Conservation (phyloP, 352 stramenopile genomes). For the Pythium dissotocum region DNA sequence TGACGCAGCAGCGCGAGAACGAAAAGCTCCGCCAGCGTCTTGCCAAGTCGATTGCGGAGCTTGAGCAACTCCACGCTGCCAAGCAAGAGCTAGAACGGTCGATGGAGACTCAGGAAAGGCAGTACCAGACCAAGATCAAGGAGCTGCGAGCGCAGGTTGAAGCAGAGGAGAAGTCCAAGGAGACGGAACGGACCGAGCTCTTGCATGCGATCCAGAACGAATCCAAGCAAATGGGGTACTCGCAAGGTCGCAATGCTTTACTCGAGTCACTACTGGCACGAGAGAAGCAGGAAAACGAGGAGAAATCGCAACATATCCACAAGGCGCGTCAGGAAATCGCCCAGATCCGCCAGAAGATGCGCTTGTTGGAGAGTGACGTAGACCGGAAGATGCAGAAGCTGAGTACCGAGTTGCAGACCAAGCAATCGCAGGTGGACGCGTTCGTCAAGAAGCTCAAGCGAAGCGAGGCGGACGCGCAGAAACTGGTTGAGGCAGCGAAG, state of each 20-base stretch:
- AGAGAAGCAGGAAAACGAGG: conserved; percentile 58
- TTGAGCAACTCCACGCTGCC: conserved; percentile 26
- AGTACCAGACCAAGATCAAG: conserved; percentile 55
- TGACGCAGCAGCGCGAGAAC: conserved; percentile 33
- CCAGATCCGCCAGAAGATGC: conserved; percentile 56
- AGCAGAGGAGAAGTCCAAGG: conserved; percentile 50
- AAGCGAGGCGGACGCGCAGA: conserved; percentile 51
- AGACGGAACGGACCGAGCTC: conserved; percentile 52
- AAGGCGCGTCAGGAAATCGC: conserved; percentile 63
- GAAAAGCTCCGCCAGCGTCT: conserved; percentile 55
- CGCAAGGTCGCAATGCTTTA: conserved; percentile 58
- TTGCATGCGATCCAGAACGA: conserved; percentile 60
- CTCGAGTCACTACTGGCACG: conserved; percentile 60
- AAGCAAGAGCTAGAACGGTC: conserved; percentile 30
- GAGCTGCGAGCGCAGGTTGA: conserved; percentile 44
- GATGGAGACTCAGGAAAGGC: conserved; percentile 49
- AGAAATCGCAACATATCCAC: conserved; percentile 54
- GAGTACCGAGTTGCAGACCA: conserved; percentile 50
- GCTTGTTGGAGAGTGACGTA: conserved; percentile 52
- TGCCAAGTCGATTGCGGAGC: conserved; percentile 44
- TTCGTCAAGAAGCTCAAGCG: conserved; percentile 57
- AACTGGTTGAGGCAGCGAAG: conserved; percentile 46
- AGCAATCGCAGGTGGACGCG: conserved; percentile 57
- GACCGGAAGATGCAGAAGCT: conserved; percentile 62
- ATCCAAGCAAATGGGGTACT: conserved; percentile 60